Base-by-base conservation (phyloP, 768 basidiomycete genomes). In the Termitomyces sp. region DNA sequence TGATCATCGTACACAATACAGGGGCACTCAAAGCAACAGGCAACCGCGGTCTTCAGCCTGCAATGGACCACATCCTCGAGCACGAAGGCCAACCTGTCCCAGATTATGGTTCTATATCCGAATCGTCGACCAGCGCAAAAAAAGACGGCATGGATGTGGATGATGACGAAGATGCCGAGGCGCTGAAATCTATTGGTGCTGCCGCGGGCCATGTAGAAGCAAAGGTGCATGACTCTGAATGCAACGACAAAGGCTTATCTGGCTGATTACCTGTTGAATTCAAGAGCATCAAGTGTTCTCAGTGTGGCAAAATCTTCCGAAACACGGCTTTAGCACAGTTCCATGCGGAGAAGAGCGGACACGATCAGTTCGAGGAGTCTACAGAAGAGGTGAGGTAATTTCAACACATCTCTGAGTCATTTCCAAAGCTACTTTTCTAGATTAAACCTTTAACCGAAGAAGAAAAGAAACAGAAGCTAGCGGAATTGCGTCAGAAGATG, bases 391-490 rank as follows among this genome's bases (percentile, higher is more conserved):
- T 91, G 15, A 37, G n/a, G 35, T 9, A 44, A 40, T 47, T 1
- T 30, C 9, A 21, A 22, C 9, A 30, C 21, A 21, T 45, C 48
- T 45, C 6, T 19, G 14, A 7, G 19, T 42, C 34, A 50, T 60
- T 46, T 44, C 34, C 26, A 38, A 45, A 30, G 34, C 24, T 19
- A n/a, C 4, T 24, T 34, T 52, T 58, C 9, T 54, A 93, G 92
- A 84, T 98, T 70, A 93, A 93, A 66, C 94, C 96, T 0, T 69
- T 99, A 50, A 98, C 95, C 0, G 94, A 98, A 70, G 93, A 95
- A 64, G 93, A 98, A 71, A 96, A 87, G 77, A 81, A 83, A 56
- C 75, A 84, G 60, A 91, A 85, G 64, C 77, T 98, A 0, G 83
- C 71, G 0, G 96, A 97, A 59, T 71, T 99, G 56, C 78, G 84